Conservation (phyloP, 2,329 filamentous ascomycete species). For the Blastomyces parvus region DNA sequence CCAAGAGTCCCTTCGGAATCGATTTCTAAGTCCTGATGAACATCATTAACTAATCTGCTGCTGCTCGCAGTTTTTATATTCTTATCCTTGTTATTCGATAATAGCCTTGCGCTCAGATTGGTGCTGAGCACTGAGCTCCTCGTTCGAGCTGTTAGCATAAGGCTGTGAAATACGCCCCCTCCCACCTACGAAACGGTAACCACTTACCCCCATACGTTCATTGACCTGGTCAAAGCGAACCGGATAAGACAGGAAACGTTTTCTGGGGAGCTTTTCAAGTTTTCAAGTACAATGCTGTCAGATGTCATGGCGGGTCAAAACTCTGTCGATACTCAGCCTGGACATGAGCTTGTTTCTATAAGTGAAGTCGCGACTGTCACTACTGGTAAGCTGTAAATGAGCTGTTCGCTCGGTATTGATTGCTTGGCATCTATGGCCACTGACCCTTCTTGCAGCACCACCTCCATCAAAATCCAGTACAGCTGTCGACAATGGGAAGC, state of each 20-base stretch:
- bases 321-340: conserved; percentile 26
- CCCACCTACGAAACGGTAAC: neutral
- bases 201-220: neutral
- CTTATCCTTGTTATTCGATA: neutral
- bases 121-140: neutral
- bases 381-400: conserved; percentile 28
- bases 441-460: conserved; percentile 13
- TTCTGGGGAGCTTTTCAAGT: neutral
- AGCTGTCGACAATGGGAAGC: conserved; percentile 7
- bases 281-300: conserved; percentile 24
- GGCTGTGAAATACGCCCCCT: neutral
- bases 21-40: neutral
- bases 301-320: conserved; percentile 33
- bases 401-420: conserved; percentile 5
- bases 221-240: neutral
- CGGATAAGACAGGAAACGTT: conserved; percentile 2
- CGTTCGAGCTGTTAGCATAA: neutral
- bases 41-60: neutral
- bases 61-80: neutral
- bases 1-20: neutral
- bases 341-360: conserved; percentile 34
- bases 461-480: conserved; percentile 10
- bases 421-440: conserved; percentile 10
- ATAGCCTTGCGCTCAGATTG: neutral
- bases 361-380: conserved; percentile 32